Evolutionary conservation across 306 rosid species (phyloP), one percentile per base, ranked within the genome.

Genomic region (Casuarina equisetifolia): DNA sequence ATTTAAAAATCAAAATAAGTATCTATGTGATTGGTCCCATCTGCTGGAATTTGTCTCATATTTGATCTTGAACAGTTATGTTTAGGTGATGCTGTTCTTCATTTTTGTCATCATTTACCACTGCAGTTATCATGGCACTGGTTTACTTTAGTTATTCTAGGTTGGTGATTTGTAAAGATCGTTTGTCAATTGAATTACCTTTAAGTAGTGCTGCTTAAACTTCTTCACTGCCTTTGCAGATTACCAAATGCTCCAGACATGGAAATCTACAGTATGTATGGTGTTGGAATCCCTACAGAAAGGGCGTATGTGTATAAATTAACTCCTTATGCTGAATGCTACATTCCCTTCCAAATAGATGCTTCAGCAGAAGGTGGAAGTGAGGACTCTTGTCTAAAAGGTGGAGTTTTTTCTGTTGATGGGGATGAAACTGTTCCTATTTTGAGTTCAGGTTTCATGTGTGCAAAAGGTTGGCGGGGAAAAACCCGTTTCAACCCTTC

Each of bases 391-490:
- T 91, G 97, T 79, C 82, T 91, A 67, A 86, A 75, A 89, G 93
- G 87, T 81, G 97, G 97, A 51, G 94, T 91, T 71, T 86, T 80
- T 71, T 82, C 88, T 15, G 77, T 73, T 46, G 86, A 91, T 57
- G 97, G 97, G 17, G 97, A 91, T 84, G 97, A 91, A 82, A 91
- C 97, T 44, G 92, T 91, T 72, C 97, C 97, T n/a, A 89, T 90
- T 69, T 80, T 91, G 71, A 91, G 97, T 84, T 80, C 97, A 19
- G 97, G 97, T 78, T 91, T 88, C 84, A 91, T 91, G 92, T 88
- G 94, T 76, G 94, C 94, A 32, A 91, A 91, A 82, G 91, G 74
- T 78, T 91, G 97, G 97, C 90, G 97, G 50, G 97, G 97, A 55
- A 86, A 70, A 79, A 91, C 94, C 71, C 86, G 92, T 44, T 91